Base-by-base conservation (phyloP, 208 protist species). In the Leishmania martiniquensis region DNA sequence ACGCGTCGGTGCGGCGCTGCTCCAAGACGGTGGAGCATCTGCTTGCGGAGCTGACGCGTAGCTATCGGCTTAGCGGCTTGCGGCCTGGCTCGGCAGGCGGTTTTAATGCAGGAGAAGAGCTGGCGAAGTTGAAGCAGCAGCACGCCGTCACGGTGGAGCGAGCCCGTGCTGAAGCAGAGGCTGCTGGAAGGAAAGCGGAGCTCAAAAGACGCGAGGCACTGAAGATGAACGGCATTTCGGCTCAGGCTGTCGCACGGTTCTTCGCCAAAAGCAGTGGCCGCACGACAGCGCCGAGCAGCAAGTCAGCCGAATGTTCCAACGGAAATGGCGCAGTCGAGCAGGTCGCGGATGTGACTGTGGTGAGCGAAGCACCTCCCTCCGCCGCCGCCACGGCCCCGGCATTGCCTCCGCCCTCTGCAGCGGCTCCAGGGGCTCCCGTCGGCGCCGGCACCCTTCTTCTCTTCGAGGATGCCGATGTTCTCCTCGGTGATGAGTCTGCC, bases 381-480 rank as follows among this genome's bases (percentile, higher is more conserved):
- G 49, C 66, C 45, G 55, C 25, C 59, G 12, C 39, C 49, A 13
- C 59, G 32, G 25, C 69, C 49, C 15, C 59, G 47, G 42, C 59
- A 10, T 29, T 29, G 3, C 45, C 69, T n/a, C 47, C n/a, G 12
- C 59, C 59, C 1, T 29, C 82, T 39, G n/a, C 73, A 34, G 32
- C 76, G 29, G 22, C 59, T 2, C 34, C 72, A 12, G 73, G 72
- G 17, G 4, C 70, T n/a, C 9, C 73, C 3, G 63, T 51, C 57
- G 65, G 34, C 29, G 39, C 77, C 72, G 51, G 82, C 66, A 93
- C 91, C n/a, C 60, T 96, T 22, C 80, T 97, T 32, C 85, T 97
- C n/a, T 86, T 97, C 82, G 93, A 97, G 62, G 89, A 94, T 65
- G 93, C 89, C 4, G 93, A 97, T 80, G 82, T 95, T 60, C 85